phyloP scores from a whole-genome alignment of 164 flowering plant species.

The Dillenia suffruticosa region DNA sequence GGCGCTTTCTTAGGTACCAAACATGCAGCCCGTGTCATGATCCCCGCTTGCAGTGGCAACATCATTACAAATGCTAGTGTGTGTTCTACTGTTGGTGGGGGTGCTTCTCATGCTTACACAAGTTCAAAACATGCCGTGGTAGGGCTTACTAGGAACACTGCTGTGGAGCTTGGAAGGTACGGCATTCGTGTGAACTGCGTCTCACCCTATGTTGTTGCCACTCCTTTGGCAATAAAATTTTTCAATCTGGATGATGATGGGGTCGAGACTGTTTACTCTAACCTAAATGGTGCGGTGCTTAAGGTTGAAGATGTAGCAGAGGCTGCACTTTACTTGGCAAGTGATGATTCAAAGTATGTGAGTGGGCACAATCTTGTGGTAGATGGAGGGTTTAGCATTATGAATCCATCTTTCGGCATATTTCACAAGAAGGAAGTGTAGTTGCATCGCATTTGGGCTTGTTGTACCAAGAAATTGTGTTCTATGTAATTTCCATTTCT shows the following conservation, averaged over 20 bases:
- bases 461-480: too few species aligned
- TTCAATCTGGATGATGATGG: conserved; percentile 9
- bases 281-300: conserved; percentile 16
- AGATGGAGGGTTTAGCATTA: conserved; percentile 24
- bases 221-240: conserved; percentile 15
- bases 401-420: too few species aligned
- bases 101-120: conserved; percentile 34
- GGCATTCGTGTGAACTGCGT: conserved; percentile 47
- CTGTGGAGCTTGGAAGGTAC: conserved; percentile 35
- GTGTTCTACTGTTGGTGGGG: conserved; percentile 18
- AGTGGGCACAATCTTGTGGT: conserved; percentile 30
- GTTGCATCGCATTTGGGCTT: too few species aligned
- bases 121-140: conserved; percentile 40
- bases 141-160: conserved; percentile 33
- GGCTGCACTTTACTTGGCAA: conserved; percentile 32
- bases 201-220: conserved; percentile 21
- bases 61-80: conserved; percentile 33
- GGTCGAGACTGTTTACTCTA: background rate
- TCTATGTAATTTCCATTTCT: too few species aligned
- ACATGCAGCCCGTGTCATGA: conserved; percentile 50
- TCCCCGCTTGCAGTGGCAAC: conserved; percentile 29
- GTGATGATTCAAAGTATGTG: conserved; percentile 33
- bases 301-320: conserved; percentile 29
- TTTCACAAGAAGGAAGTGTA: too few species aligned
- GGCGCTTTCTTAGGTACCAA: conserved; percentile 36